Percentiles rank a stretch among this genome's conserved stretches.
Conservation (phyloP, 192 early-diverging fungal species). For the Martensiomyces pterosporus region DNA sequence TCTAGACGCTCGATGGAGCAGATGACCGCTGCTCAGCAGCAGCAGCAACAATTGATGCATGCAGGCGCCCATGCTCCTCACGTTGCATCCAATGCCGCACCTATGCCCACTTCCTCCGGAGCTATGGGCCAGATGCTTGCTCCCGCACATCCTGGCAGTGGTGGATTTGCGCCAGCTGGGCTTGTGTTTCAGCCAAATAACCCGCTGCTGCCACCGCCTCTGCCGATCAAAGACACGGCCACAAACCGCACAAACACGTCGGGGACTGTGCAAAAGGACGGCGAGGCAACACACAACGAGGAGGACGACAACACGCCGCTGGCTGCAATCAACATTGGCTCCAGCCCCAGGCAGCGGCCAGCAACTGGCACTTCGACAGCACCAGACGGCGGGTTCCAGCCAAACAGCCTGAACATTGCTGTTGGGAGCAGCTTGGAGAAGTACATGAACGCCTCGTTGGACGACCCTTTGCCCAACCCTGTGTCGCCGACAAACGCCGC, state of each 20-base stretch:
- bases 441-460: constrained; percentile 12
- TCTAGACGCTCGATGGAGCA: constrained; percentile 3
- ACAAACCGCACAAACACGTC: constrained; percentile 2
- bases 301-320: constrained; percentile 42
- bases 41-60: constrained; percentile 4
- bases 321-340: constrained; percentile 22
- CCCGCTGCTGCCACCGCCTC: background rate
- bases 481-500: constrained; percentile 15
- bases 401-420: background rate
- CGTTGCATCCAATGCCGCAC: too few relatives aligned
- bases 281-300: constrained; percentile 4
- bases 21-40: constrained; percentile 10
- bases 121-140: too few relatives aligned
- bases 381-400: too few relatives aligned
- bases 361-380: background rate
- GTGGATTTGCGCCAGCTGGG: too few relatives aligned
- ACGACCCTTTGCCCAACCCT: constrained; percentile 23
- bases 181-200: background rate
- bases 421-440: constrained; percentile 16
- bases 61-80: background rate
- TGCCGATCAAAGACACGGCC: background rate
- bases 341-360: constrained; percentile 10
- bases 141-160: too few relatives aligned
- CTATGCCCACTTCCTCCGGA: too few relatives aligned
- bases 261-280: background rate